Evolutionary conservation across 2,329 filamentous ascomycete genomes (phyloP).

Genomic region (Elsinoe perseae): DNA sequence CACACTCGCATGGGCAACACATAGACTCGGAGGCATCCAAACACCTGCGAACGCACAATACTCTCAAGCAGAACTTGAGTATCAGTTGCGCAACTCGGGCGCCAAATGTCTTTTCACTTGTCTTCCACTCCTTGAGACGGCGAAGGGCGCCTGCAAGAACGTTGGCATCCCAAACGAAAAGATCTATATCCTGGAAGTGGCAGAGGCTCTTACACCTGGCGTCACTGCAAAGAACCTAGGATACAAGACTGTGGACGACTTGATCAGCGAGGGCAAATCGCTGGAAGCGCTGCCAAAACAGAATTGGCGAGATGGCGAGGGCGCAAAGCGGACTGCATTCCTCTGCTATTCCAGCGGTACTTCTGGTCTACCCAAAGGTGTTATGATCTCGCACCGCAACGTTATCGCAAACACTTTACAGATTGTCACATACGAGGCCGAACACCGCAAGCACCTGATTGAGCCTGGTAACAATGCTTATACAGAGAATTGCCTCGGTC

Average conservation of each 20-base stretch:
- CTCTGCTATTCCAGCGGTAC: conserved; percentile 76
- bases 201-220: conserved; percentile 46
- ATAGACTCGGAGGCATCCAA: conserved; percentile 65
- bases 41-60: conserved; percentile 71
- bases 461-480: conserved; percentile 37
- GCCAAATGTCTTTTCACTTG: conserved; percentile 68
- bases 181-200: conserved; percentile 63
- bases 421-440: conserved; percentile 45
- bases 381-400: conserved; percentile 73
- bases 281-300: conserved; percentile 46
- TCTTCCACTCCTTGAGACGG: conserved; percentile 55
- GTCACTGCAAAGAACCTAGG: conserved; percentile 36
- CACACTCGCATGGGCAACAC: conserved; percentile 63
- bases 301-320: conserved; percentile 57
- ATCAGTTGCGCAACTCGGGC: conserved; percentile 62
- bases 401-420: conserved; percentile 71
- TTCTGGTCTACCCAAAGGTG: conserved; percentile 64
- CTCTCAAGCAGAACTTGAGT: conserved; percentile 59
- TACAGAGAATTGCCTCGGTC: conserved; percentile 52
- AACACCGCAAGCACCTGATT: conserved; percentile 33
- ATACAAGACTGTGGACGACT: conserved; percentile 58
- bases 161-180: conserved; percentile 55
- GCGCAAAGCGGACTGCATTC: conserved; percentile 61
- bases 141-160: conserved; percentile 56
- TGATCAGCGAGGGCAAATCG: conserved; percentile 54